Evolutionary conservation across 2,329 filamentous ascomycete genomes (phyloP).

Genomic region (Calonectria montana): DNA sequence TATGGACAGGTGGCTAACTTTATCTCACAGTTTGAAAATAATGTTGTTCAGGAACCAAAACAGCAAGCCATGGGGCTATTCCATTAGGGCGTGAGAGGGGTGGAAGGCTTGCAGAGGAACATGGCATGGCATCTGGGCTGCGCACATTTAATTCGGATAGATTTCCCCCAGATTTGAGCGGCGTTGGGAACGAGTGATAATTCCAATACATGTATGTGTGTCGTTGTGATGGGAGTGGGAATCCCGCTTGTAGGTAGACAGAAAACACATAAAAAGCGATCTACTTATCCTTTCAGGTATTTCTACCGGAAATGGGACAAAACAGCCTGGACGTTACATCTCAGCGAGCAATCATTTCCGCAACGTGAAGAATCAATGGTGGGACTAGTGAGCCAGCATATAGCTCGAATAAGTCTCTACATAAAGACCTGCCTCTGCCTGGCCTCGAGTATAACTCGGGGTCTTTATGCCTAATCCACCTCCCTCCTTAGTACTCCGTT

Average conservation of each 20-base stretch:
- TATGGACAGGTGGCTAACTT: slow-evolving; percentile 27
- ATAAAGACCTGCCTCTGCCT: neutral
- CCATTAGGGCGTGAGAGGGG: slow-evolving; percentile 45
- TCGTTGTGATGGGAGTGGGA: slow-evolving; percentile 24
- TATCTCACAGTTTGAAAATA: slow-evolving; percentile 54
- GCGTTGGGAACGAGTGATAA: slow-evolving; percentile 40
- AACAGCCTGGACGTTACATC: neutral
- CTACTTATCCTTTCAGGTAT: neutral
- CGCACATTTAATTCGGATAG: slow-evolving; percentile 28
- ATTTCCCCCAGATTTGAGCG: slow-evolving; percentile 32
- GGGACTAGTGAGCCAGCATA: neutral
- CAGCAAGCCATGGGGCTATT: slow-evolving; percentile 51
- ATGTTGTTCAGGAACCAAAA: slow-evolving; percentile 48
- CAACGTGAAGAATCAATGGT: slow-evolving; percentile 10
- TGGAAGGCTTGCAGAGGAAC: neutral
- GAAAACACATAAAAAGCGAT: slow-evolving; percentile 6
- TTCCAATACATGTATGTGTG: slow-evolving; percentile 13
- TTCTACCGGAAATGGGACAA: neutral
- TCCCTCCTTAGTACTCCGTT: slow-evolving; percentile 33
- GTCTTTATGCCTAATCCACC: neutral
- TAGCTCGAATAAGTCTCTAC: slow-evolving; percentile 13
- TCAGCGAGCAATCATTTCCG: neutral
- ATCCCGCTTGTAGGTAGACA: slow-evolving; percentile 22
- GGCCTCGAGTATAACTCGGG: neutral
- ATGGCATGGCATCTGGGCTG: neutral